Evolutionary conservation across 2,329 filamentous ascomycete species (phyloP), one percentile per base, ranked within the genome.

Genomic region (Trichoderma brevicompactum): DNA sequence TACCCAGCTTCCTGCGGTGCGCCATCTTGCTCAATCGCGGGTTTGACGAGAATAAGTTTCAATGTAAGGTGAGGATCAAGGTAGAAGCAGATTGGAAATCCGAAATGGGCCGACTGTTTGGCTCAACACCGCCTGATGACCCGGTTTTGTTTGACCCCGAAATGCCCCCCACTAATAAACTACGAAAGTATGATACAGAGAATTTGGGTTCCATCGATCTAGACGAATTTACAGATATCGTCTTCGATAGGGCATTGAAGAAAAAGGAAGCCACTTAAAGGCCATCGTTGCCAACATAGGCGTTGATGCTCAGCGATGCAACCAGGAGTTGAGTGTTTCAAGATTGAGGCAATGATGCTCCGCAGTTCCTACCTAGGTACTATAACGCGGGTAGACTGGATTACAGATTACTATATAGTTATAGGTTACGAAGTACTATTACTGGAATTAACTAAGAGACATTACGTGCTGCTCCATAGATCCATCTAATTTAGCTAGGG

Each of bases 21-120:
- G 65, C 65, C 4, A 64, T 66, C 34, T 34, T 66, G 15, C 41
- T 66, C 28, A 66, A 66, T n/a, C 59, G 65, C 17, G 65, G 65
- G 6, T 66, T 55, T 12, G 68, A 72, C 19, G 69, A 75, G 2
- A 68, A 66, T 12, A 66, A 68, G 1, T 77, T 77, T 40, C 58
- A 71, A 41, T 74, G 73, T 54, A 68, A 55, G n/a, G 67, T 76
- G 49, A 71, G 68, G 17, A 69, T 76, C 62, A 58, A 70, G 48
- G 73, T 69, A 5, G 68, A 68, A 36, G 73, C 70, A 1, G 75
- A 76, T 13, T 73, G 72, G 52, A 72, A 69, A 48, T 71, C 72
- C 0, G 70, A 72, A n/a, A 53, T 74, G 17, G 70, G 71, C 15
- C 64, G 36, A 1, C 46, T 77, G 13, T 73, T 75, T 66, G 74